Conservation (phyloP, 2,329 filamentous ascomycete genomes). For the Simplicillium aogashimaense region DNA sequence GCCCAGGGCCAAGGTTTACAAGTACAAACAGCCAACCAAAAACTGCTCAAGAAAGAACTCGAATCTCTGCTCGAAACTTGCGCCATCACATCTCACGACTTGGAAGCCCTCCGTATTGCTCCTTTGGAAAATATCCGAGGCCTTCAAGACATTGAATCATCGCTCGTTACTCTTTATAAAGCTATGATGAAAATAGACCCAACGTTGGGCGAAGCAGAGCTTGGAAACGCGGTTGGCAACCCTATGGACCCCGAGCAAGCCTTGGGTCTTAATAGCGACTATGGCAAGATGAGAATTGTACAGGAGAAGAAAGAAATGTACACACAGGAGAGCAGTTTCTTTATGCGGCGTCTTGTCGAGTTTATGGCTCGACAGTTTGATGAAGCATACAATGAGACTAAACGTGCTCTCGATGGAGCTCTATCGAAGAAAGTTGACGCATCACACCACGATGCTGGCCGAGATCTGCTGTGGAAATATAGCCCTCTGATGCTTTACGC, state of each 20-base stretch:
- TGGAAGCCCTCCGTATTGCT: slow-evolving; percentile 63
- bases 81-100: slow-evolving; percentile 66
- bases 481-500: slow-evolving; percentile 81
- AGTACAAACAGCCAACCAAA: slow-evolving; percentile 95
- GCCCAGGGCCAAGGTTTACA: slow-evolving; percentile 94
- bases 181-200: slow-evolving; percentile 93
- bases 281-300: slow-evolving; percentile 84
- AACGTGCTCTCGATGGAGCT: slow-evolving; percentile 50
- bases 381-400: slow-evolving; percentile 60
- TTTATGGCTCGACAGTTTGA: slow-evolving; percentile 79
- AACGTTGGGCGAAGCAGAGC: slow-evolving; percentile 48
- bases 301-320: slow-evolving; percentile 93
- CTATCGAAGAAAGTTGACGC: slow-evolving; percentile 59
- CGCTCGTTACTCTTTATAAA: slow-evolving; percentile 75
- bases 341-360: slow-evolving; percentile 69
- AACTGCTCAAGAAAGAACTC: slow-evolving; percentile 81
- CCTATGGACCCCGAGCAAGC: slow-evolving; percentile 31
- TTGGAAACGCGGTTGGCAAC: slow-evolving; percentile 36
- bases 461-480: slow-evolving; percentile 76
- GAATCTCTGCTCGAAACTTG: slow-evolving; percentile 84
- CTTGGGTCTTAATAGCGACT: slow-evolving; percentile 57
- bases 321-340: slow-evolving; percentile 61
- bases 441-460: slow-evolving; percentile 59
- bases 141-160: slow-evolving; percentile 66
- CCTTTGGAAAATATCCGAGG: slow-evolving; percentile 63